phyloP scores from a whole-genome alignment of 2,329 filamentous ascomycete species.

The Chaetomium sp. region DNA sequence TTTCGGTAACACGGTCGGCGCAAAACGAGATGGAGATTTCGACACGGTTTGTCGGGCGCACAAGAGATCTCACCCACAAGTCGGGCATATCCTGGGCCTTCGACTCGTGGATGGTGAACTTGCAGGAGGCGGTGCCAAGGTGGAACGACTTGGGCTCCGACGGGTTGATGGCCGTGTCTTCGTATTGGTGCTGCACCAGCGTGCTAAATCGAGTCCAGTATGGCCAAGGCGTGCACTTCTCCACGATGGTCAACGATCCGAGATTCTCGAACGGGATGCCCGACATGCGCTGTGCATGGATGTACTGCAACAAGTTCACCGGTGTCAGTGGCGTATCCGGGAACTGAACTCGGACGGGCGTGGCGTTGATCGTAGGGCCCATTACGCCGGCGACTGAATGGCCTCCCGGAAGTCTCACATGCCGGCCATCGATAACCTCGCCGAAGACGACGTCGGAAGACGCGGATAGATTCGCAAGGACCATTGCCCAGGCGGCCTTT shows the following conservation, averaged over 20 bases:
- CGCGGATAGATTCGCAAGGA: slow-evolving; percentile 54
- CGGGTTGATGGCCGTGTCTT: slow-evolving; percentile 43
- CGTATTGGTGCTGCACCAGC: slow-evolving; percentile 54
- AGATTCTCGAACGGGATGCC: slow-evolving; percentile 54
- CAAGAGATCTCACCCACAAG: slow-evolving; percentile 49
- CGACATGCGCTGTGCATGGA: slow-evolving; percentile 53
- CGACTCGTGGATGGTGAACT: slow-evolving; percentile 47
- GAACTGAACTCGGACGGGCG: slow-evolving; percentile 54
- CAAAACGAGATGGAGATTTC: slow-evolving; percentile 51
- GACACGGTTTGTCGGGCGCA: slow-evolving; percentile 42
- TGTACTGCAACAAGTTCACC: slow-evolving; percentile 50
- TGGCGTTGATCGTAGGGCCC: slow-evolving; percentile 49
- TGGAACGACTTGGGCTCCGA: slow-evolving; percentile 46
- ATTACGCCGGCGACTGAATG: slow-evolving; percentile 60
- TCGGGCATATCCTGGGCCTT: slow-evolving; percentile 48
- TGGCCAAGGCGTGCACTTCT: slow-evolving; percentile 57
- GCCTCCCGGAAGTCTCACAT: slow-evolving; percentile 45
- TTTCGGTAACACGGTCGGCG: slow-evolving; percentile 46
- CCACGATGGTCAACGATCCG: slow-evolving; percentile 54
- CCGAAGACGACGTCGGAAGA: slow-evolving; percentile 59
- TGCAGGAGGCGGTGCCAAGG: slow-evolving; percentile 50
- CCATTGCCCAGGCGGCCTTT: slow-evolving; percentile 60
- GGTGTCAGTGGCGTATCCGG: slow-evolving; percentile 49
- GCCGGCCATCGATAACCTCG: slow-evolving; percentile 53
- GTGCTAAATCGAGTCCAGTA: slow-evolving; percentile 58